Evolutionary conservation across 1,139 yeast species (phyloP).

Genomic region (Kodamaea suecica): DNA sequence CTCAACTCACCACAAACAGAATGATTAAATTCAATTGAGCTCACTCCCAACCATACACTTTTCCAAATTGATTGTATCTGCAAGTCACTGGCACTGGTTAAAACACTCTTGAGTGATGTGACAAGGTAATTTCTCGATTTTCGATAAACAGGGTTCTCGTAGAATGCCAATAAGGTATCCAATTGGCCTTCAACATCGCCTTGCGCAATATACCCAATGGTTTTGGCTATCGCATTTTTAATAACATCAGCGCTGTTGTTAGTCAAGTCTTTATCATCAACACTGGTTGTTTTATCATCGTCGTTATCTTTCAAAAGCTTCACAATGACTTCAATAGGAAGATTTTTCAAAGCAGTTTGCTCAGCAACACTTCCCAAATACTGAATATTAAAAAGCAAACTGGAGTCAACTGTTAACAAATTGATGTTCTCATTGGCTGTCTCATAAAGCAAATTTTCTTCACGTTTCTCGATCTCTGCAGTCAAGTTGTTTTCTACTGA

Average conservation of each 20-base stretch:
- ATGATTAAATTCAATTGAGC: constrained; percentile 11
- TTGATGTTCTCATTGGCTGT: constrained; percentile 21
- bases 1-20: constrained; percentile 16
- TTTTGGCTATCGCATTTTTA: constrained; percentile 47
- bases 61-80: constrained; percentile 15
- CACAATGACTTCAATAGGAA: constrained; percentile 9
- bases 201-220: constrained; percentile 51
- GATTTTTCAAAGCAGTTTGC: constrained; percentile 7
- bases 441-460: constrained; percentile 24
- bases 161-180: constrained; percentile 10
- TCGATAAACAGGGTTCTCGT: constrained; percentile 9
- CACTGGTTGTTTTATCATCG: constrained; percentile 5
- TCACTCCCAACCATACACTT: constrained; percentile 12
- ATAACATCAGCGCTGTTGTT: constrained; percentile 34
- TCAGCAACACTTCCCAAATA: constrained; percentile 50
- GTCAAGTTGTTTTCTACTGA: constrained; percentile 30
- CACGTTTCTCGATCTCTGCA: constrained; percentile 27
- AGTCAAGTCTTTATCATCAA: constrained; percentile 16
- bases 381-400: constrained; percentile 29
- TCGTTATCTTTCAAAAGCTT: constrained; percentile 10
- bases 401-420: constrained; percentile 12
- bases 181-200: constrained; percentile 22
- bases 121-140: constrained; percentile 12
- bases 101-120: constrained; percentile 11
- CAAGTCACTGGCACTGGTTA: constrained; percentile 6